Percentiles rank a stretch among this genome's conserved stretches.
Conservation (phyloP, 2,329 filamentous ascomycete species). For the Hymenoscyphus repandus region DNA sequence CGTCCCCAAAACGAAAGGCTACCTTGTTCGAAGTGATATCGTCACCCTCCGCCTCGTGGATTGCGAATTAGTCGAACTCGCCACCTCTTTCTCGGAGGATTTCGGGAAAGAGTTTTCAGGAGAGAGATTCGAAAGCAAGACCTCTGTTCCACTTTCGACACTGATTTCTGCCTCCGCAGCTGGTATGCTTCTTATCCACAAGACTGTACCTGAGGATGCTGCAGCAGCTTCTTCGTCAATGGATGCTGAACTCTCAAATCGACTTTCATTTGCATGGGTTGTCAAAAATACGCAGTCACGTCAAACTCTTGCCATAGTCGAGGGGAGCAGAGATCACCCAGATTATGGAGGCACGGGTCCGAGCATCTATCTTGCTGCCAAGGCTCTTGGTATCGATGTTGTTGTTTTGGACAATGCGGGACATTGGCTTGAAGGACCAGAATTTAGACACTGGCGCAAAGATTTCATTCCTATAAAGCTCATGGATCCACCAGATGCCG, state of each 20-base stretch:
- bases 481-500: slow-evolving; percentile 15
- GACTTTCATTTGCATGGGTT: slow-evolving; percentile 2
- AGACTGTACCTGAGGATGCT: not conserved
- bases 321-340: not conserved
- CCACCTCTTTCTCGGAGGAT: not conserved
- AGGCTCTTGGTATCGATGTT: not conserved
- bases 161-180: not conserved
- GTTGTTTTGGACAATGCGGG: slow-evolving; percentile 1
- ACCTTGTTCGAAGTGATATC: not conserved
- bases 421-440: slow-evolving; percentile 1
- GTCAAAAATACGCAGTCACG: not conserved
- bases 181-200: not conserved
- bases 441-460: slow-evolving; percentile 1
- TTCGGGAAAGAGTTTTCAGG: not conserved
- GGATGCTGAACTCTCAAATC: not conserved
- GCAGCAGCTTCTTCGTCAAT: not conserved
- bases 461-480: not conserved
- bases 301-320: not conserved
- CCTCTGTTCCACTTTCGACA: not conserved
- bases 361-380: not conserved
- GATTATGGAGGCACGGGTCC: not conserved
- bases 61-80: not conserved
- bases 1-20: not conserved
- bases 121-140: not conserved
- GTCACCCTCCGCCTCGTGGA: not conserved